These are phyloP conservation scores for Lagenidium sp. DNA, from an alignment of 352 stramenopile species.

Conservation along the genomic window DNA sequence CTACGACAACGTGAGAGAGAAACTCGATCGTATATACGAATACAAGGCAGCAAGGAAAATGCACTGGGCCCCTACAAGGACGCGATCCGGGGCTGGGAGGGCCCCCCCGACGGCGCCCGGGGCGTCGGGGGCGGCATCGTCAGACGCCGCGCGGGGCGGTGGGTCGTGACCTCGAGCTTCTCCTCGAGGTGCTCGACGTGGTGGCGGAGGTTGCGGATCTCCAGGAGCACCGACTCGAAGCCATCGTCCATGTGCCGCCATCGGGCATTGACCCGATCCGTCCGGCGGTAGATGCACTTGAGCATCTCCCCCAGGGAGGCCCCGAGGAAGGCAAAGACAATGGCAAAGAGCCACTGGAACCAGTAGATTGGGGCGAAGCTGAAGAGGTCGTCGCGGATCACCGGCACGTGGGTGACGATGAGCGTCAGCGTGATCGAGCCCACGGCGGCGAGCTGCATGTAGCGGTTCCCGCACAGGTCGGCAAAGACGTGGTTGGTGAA, in stretches of 20 bases:
- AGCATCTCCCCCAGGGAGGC: constrained; percentile 25
- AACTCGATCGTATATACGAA: too few relatives aligned
- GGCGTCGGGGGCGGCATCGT: constrained; percentile 7
- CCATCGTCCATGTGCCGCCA: constrained; percentile 27
- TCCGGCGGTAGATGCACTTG: constrained; percentile 30
- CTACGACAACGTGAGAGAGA: too few relatives aligned
- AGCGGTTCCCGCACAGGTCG: constrained; percentile 26
- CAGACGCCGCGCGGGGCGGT: constrained; percentile 21
- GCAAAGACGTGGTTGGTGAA: constrained; percentile 33
- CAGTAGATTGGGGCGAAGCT: constrained; percentile 30
- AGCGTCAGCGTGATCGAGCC: constrained; percentile 28
- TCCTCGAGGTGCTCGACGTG: constrained; percentile 37
- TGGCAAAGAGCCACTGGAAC: constrained; percentile 31
- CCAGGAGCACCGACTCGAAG: constrained; percentile 24
- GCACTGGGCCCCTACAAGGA: too few relatives aligned
- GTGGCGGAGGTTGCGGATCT: constrained; percentile 35
- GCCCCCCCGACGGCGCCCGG: not conserved
- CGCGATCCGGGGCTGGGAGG: too few relatives aligned
- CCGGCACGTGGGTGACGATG: constrained; percentile 21
- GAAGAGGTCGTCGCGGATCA: constrained; percentile 29
- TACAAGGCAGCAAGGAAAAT: too few relatives aligned
- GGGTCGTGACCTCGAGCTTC: constrained; percentile 35
- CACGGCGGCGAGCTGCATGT: constrained; percentile 30
- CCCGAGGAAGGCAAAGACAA: constrained; percentile 20
- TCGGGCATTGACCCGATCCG: constrained; percentile 16